These are phyloP conservation scores for Otatea glauca DNA, from an alignment of 176 grass and related monocot species.

Conservation along the genomic window DNA sequence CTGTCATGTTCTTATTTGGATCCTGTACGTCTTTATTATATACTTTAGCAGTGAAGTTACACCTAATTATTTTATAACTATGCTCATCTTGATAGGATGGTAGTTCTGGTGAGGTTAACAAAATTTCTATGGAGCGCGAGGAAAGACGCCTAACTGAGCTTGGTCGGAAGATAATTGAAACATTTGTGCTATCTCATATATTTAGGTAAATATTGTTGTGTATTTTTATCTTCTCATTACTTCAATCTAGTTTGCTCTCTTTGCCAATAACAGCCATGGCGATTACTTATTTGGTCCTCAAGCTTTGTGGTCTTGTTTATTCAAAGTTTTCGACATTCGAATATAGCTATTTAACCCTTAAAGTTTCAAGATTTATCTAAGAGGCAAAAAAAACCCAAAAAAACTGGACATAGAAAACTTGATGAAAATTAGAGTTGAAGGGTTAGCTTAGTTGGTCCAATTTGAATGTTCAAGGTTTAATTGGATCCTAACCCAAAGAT, in stretches of 20 bases:
- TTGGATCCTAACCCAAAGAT: neutral
- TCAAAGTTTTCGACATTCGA: neutral
- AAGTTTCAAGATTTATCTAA: constrained; percentile 9
- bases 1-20: neutral
- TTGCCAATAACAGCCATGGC: neutral
- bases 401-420: constrained; percentile 6
- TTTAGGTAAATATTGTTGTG: constrained; percentile 61
- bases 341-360: neutral
- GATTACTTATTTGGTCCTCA: constrained; percentile 3
- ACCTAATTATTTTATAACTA: constrained; percentile 35
- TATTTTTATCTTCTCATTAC: constrained; percentile 26
- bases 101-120: constrained; percentile 81
- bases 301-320: neutral
- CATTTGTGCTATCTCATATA: constrained; percentile 89
- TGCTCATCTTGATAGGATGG: constrained; percentile 64
- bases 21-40: neutral
- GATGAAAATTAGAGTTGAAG: neutral
- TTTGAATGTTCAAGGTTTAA: neutral
- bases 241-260: constrained; percentile 31
- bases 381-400: too few relatives aligned
- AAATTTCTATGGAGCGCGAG: constrained; percentile 85
- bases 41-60: constrained; percentile 34
- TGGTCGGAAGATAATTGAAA: constrained; percentile 91
- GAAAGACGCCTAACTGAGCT: constrained; percentile 92
- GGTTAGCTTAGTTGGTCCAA: neutral